Base-by-base conservation (phyloP, 225 moss, liverwort and hornwort genomes). In the Asterella californica region DNA sequence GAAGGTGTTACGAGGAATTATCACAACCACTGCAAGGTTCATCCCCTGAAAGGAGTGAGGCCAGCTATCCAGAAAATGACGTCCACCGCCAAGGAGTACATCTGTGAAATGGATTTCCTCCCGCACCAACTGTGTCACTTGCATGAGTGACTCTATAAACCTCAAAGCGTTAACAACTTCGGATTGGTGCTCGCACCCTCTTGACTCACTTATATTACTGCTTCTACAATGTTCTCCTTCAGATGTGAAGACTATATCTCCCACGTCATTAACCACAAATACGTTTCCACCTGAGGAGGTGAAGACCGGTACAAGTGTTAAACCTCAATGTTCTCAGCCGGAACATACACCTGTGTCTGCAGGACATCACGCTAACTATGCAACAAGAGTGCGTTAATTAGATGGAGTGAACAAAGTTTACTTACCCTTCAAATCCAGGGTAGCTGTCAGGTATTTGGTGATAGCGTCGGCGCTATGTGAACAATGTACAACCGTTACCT, bases 401-500 rank as follows among this genome's bases (percentile, higher is more conserved):
- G 0, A 27, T 11, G 8, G 10, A 42, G 46, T 25, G 6, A 36
- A 24, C 71, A 71, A 15, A 67, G 19, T 50, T 22, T 37, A 9
- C 76, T 74, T 75, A 92, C 94, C 94, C 90, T 90, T 91, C 53
- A 90, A 82, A 76, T 90, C 89, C 52, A 91, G 82, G 75, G n/a
- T 30, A 47, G 83, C 83, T 29, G 89, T 86, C 37, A 94, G 86
- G 79, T 88, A 88, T 24, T 81, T 79, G 69, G 88, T 91, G n/a
- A 94, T 86, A 17, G 88, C 89, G 52, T 78, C 78, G 45, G 91
- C 87, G 81, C 88, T 92, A 32, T 86, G 92, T 57, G 90, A 89
- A 2, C 87, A 91, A 77, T 92, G 88, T 25, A 94, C 87, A 14
- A 94, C 88, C 53, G 89, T 91, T 81, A 85, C 62, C 79, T 92